Percentiles rank a stretch among this genome's conserved stretches.
These are phyloP conservation scores for Podosphaera xanthii DNA, from an alignment of 2,329 filamentous ascomycete species.

Conservation along the genomic window DNA sequence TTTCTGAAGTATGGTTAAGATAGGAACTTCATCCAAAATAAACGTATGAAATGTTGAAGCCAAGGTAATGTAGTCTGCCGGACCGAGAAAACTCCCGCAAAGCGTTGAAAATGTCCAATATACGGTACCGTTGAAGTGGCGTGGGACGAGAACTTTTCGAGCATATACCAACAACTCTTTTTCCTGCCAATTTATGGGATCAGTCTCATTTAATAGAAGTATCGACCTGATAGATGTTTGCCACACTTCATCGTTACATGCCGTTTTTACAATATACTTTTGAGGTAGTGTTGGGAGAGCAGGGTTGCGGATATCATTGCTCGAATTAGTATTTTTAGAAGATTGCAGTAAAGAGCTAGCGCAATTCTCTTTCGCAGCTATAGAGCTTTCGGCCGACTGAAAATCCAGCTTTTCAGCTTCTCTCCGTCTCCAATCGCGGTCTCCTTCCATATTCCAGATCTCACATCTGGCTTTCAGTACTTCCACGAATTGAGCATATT, in stretches of 20 bases:
- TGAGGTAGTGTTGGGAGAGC: slow-evolving; percentile 6
- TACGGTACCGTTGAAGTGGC: slow-evolving; percentile 31
- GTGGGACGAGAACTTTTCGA: slow-evolving; percentile 34
- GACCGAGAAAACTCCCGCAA: slow-evolving; percentile 41
- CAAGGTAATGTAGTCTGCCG: slow-evolving; percentile 64
- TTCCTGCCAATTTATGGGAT: slow-evolving; percentile 21
- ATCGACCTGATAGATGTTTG: slow-evolving; percentile 6
- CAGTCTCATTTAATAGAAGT: slow-evolving; percentile 7
- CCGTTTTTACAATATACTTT: slow-evolving; percentile 11
- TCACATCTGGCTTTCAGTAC: slow-evolving; percentile 58
- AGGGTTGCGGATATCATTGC: slow-evolving; percentile 1
- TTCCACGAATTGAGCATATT: slow-evolving; percentile 56
- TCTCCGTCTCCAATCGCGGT: slow-evolving; percentile 43
- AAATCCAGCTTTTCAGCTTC: slow-evolving; percentile 21
- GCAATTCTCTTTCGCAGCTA: slow-evolving; percentile 4
- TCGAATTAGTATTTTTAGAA: neutral
- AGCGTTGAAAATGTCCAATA: slow-evolving; percentile 47
- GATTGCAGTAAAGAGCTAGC: neutral
- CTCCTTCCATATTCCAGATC: slow-evolving; percentile 64
- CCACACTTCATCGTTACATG: slow-evolving; percentile 10
- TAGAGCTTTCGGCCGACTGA: slow-evolving; percentile 10
- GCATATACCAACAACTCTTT: slow-evolving; percentile 34
- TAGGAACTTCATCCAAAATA: slow-evolving; percentile 46
- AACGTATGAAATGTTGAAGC: slow-evolving; percentile 62
- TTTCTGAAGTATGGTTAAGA: slow-evolving; percentile 44